Evolutionary conservation across 129 eudicot genomes (phyloP), one percentile per base, ranked within the genome.

Genomic region (Chrysanthemum makinoi): DNA sequence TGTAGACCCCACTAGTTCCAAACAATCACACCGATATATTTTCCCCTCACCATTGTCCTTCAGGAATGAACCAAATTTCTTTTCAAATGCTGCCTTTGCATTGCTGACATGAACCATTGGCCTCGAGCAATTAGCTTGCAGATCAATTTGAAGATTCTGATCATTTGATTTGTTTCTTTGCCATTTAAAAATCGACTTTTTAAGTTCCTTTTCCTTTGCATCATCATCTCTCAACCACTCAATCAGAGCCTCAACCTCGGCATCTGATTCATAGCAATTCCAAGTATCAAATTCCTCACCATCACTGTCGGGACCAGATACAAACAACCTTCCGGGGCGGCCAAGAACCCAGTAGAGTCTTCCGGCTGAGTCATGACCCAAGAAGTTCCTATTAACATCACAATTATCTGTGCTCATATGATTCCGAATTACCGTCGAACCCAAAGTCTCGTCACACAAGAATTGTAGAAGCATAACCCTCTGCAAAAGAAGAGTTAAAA

Each of bases 351-450:
- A 95, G 79, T 95, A 95, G 51, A 86, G 67, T 65, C 94, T 75
- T 46, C 94, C 97, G n/a, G 71, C 80, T 18, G 87, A 81, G 66
- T 95, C 99, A 54, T 84, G 79, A 51, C 99, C 99, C 80, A 95
- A 72, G 77, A 75, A 83, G 70, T 90, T 89, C 80, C 81, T 84
- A 17, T 89, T 80, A 22, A 77, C 59, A 72, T 77, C 81, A 70
- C 87, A 88, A 22, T 75, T 86, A 28, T 83, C 91, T 62, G 72
- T 11, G 28, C 20, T 78, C 58, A 95, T 79, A 73, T 95, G 96
- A 26, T 87, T 93, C 17, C 83, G 89, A 44, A 95, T 39, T n/a
- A 74, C 50, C 17, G 86, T 73, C 15, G 88, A 80, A 69, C 85
- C 86, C 61, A 88, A 77, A 24, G 86, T 83, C 76, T 90, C 99